phyloP scores from a whole-genome alignment of 768 basidiomycete genomes.

The Cystobasidium tubakii region DNA sequence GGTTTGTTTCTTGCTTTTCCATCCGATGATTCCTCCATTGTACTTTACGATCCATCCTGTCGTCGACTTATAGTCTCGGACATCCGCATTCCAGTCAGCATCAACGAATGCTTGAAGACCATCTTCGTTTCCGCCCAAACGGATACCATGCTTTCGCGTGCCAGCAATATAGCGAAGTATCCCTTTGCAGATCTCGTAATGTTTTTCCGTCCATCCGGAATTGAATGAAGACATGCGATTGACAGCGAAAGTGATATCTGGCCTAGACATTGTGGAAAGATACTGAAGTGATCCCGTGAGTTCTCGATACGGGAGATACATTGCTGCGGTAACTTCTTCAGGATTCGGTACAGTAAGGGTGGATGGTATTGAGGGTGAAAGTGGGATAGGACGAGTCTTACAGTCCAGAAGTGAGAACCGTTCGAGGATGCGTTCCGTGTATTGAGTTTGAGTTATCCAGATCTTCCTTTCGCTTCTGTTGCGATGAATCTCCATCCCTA shows the following conservation, averaged over 20 bases:
- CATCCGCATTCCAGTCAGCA: background rate
- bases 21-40: background rate
- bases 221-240: background rate
- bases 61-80: background rate
- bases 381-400: no score
- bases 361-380: no score
- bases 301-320: background rate
- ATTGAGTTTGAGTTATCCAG: background rate
- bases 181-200: conserved; percentile 1
- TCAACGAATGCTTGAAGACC: conserved; percentile 7
- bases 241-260: conserved; percentile 11
- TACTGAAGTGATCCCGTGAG: conserved; percentile 16
- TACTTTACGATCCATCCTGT: background rate
- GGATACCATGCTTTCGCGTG: no score
- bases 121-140: no score
- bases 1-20: background rate
- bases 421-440: no score
- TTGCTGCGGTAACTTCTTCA: background rate
- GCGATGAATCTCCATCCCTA: no score
- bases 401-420: no score
- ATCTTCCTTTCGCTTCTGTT: no score
- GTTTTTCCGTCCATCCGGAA: background rate
- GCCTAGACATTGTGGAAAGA: background rate
- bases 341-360: no score
- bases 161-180: conserved; percentile 8